Conservation (phyloP, 2,329 filamentous ascomycete genomes). For the Neopestalotiopsis clavispora region DNA sequence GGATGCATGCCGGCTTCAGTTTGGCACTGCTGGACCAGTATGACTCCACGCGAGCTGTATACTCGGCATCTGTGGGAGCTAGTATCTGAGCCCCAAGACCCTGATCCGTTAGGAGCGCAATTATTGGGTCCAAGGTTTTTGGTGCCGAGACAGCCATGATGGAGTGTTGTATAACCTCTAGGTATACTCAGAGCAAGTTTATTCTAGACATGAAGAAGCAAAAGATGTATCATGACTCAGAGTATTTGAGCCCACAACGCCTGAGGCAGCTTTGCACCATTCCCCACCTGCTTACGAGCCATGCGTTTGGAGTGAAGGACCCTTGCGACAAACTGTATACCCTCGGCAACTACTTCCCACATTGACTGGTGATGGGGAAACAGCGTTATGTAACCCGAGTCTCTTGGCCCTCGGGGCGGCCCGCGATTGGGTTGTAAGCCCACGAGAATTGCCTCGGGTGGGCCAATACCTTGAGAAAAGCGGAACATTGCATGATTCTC, state of each 20-base stretch:
- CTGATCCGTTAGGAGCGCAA: background rate
- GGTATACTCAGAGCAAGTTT: too few relatives aligned
- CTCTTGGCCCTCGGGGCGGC: background rate
- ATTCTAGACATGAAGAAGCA: too few relatives aligned
- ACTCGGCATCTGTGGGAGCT: background rate
- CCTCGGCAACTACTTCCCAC: too few relatives aligned
- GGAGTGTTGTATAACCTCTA: too few relatives aligned
- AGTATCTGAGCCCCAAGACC: background rate
- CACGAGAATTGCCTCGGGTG: background rate
- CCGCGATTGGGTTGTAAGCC: background rate
- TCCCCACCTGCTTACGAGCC: too few relatives aligned
- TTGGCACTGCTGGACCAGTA: slow-evolving; percentile 18
- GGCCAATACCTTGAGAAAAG: background rate
- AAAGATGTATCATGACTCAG: too few relatives aligned
- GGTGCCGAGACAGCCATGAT: background rate
- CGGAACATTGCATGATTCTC: background rate
- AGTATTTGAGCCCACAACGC: too few relatives aligned
- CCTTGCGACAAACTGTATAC: too few relatives aligned
- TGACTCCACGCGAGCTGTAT: slow-evolving; percentile 9
- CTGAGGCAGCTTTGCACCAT: too few relatives aligned
- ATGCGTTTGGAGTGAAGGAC: too few relatives aligned
- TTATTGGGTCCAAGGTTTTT: background rate
- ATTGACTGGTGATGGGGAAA: too few relatives aligned
- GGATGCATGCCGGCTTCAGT: slow-evolving; percentile 8
- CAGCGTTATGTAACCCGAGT: background rate